These are phyloP conservation scores for Maudiozyma turicensis DNA, from an alignment of 805 yeast species.

Conservation along the genomic window DNA sequence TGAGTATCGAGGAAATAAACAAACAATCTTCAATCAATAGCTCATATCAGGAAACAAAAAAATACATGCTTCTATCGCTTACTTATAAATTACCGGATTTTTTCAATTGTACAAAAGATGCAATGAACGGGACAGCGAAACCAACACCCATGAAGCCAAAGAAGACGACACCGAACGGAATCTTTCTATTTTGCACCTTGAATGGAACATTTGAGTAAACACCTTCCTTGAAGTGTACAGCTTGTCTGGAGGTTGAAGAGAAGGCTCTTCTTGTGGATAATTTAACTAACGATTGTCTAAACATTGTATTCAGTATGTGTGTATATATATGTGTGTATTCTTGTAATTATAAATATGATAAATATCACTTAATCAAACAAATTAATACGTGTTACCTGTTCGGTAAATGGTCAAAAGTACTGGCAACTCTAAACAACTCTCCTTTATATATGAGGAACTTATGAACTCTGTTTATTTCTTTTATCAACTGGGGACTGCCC, in stretches of 20 bases:
- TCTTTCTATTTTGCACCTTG: constrained; percentile 85
- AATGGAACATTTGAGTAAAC: constrained; percentile 90
- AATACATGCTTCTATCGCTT: not conserved
- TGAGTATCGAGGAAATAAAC: too few species aligned
- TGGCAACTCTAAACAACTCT: too few species aligned
- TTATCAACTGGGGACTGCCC: too few species aligned
- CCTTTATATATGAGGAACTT: too few species aligned
- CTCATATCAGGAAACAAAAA: too few species aligned
- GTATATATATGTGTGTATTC: not conserved
- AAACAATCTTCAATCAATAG: too few species aligned
- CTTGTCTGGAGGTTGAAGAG: constrained; percentile 38
- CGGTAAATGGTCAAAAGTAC: too few species aligned
- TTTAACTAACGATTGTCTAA: constrained; percentile 3
- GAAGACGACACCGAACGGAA: constrained; percentile 78
- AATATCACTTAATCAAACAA: too few species aligned
- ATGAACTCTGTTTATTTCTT: too few species aligned
- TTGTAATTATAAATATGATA: not conserved
- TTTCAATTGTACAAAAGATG: constrained; percentile 73
- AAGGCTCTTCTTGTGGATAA: constrained; percentile 36
- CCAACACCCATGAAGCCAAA: constrained; percentile 70
- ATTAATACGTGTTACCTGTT: too few species aligned
- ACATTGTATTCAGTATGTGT: not conserved
- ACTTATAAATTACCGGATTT: constrained; percentile 51
- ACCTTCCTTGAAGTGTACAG: constrained; percentile 62
- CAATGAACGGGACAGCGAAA: constrained; percentile 67